Conservation (phyloP, 2,329 filamentous ascomycete genomes). For the Magnaporthiopsis rhizophila region DNA sequence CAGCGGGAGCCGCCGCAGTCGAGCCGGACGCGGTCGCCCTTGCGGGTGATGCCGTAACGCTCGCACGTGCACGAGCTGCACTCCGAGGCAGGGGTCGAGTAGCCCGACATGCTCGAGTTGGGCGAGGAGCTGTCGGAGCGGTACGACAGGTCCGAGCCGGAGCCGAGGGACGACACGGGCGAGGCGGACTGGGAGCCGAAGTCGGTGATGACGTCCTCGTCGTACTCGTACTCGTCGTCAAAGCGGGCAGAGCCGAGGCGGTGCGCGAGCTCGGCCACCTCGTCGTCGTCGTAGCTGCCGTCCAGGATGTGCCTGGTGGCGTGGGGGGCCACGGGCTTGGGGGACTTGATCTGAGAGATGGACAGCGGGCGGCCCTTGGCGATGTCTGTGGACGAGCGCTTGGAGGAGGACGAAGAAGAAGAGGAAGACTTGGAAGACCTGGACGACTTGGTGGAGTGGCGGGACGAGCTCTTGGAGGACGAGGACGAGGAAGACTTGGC, state of each 20-base stretch:
- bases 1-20: conserved; percentile 89
- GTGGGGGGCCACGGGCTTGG: conserved; percentile 81
- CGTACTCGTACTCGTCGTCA: conserved; percentile 33
- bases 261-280: conserved; percentile 69
- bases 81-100: conserved; percentile 71
- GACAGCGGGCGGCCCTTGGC: conserved; percentile 85
- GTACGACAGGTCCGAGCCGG: conserved; percentile 61
- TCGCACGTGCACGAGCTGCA: conserved; percentile 83
- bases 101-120: conserved; percentile 66
- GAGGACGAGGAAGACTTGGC: conserved; percentile 47
- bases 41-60: conserved; percentile 91
- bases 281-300: conserved; percentile 69
- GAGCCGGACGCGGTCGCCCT: conserved; percentile 87
- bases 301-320: conserved; percentile 83
- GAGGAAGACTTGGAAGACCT: conserved; percentile 30
- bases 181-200: conserved; percentile 40
- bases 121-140: conserved; percentile 68
- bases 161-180: conserved; percentile 52
- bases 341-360: conserved; percentile 80
- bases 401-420: conserved; percentile 24
- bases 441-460: conserved; percentile 27
- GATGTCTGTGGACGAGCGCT: conserved; percentile 53
- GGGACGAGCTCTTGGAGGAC: conserved; percentile 36
- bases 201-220: conserved; percentile 46
- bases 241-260: conserved; percentile 49